Percentiles rank a stretch among this genome's conserved stretches.
phyloP scores from a whole-genome alignment of 371 early-diverging fungal species.

The Syncephalastrum sp. region DNA sequence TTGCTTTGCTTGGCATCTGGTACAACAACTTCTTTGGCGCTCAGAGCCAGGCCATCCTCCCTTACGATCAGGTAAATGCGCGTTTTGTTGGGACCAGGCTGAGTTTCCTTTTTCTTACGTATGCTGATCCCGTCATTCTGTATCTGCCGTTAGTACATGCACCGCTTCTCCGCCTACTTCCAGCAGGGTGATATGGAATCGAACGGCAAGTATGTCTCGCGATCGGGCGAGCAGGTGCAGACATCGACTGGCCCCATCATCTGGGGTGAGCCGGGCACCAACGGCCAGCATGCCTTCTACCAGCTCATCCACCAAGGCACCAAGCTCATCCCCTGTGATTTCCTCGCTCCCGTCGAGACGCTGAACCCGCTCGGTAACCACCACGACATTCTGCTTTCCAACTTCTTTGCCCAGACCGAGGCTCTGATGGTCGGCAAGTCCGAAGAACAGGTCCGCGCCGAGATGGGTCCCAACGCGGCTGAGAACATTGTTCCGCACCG shows the following conservation, averaged over 20 bases:
- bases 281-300: slow-evolving; percentile 99
- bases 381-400: slow-evolving; percentile 95
- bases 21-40: slow-evolving; percentile 98
- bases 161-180: slow-evolving; percentile 96
- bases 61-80: slow-evolving; percentile 83
- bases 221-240: slow-evolving; percentile 73
- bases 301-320: slow-evolving; percentile 99
- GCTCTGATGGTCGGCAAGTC: slow-evolving; percentile 96
- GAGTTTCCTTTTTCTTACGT: too few relatives aligned
- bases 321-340: slow-evolving; percentile 93
- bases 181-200: slow-evolving; percentile 99
- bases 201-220: slow-evolving; percentile 96
- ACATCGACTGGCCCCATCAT: slow-evolving; percentile 96
- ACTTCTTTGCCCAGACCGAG: slow-evolving; percentile 99
- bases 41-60: slow-evolving; percentile 94
- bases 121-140: too few relatives aligned
- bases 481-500: slow-evolving; percentile 86
- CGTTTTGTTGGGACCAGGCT: too few relatives aligned
- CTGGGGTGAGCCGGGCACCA: slow-evolving; percentile 99
- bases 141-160: slow-evolving; percentile 65
- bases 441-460: slow-evolving; percentile 72
- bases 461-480: slow-evolving; percentile 60
- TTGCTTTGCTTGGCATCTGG: slow-evolving; percentile 95
- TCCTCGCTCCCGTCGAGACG: slow-evolving; percentile 91
- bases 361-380: slow-evolving; percentile 88